Base-by-base conservation (phyloP, 805 yeast genomes). In the Groenewaldozyma salmanticensis region DNA sequence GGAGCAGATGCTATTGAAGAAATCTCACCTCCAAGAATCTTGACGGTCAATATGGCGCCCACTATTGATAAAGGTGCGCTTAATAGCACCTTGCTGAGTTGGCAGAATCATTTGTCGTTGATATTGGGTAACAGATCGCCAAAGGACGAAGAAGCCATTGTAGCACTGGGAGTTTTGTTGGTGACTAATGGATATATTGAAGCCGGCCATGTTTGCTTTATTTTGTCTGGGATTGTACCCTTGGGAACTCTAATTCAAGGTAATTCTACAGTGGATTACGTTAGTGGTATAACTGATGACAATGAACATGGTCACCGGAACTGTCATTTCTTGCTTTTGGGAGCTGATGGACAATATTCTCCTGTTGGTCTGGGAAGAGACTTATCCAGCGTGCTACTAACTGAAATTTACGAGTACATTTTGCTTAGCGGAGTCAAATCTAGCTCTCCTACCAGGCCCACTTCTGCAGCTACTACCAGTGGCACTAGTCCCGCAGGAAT, bases 391-490 rank as follows among this genome's bases (percentile, higher is more conserved):
- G 53, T 71, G 31, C 55, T 79, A 21, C 68, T 81, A 54, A 75
- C 81, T 4, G 94, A 85, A 55, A 59, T 82, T 4, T 83, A 79
- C 54, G 94, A 85, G 57, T 79, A 65, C 52, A 59, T 67, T 3
- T 52, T 67, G 21, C 15, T 38, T 4, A 38, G 13, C 58, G n/a
- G n/a, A n/a, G n/a, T n/a, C n/a, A n/a, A n/a, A n/a, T n/a, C n/a
- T 66, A 2, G 53, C 67, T 33, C 43, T 57, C 55, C 70, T 41
- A 19, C 51, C 52, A 1, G 52, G 52, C 32, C 51, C 52, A 2
- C 44, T 46, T 21, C 29, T 7, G 20, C 20, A 7, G 5, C 39
- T 27, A 21, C n/a, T n/a, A n/a, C n/a, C n/a, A n/a, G n/a, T n/a
- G n/a, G n/a, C n/a, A n/a, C n/a, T n/a, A 34, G 41, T 31, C 31